Evolutionary conservation across 768 basidiomycete species (phyloP), one percentile per base, ranked within the genome.

Genomic region (Pholiota molesta): DNA sequence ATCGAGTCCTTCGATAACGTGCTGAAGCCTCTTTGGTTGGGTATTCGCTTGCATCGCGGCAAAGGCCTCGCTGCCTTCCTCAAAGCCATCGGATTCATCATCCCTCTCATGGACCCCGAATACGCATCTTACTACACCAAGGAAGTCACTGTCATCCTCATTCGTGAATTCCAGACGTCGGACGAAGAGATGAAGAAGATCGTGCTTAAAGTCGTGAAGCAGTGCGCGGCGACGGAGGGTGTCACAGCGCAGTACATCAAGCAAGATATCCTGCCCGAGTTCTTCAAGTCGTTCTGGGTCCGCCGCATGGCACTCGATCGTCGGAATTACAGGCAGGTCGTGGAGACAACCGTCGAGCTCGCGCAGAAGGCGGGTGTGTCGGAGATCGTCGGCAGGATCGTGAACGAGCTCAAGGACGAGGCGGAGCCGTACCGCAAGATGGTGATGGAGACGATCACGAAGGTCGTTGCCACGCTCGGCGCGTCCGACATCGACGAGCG

Each of bases 181-280:
- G 97, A 99, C 73, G 97, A 99, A 75, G 97, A 99, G 81, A 99
- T 99, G 97, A 97, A 99, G 86, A 97, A 99, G 83, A 99, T 99
- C 66, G 97, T 99, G 5, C 78, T 99, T 55, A 99, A 99, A 75
- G 97, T 99, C 60, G 96, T 99, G 69, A 97, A 99, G 77, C 97
- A 99, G 74, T 99, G 97, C 71, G 94, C 97, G 33, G 94, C 95
- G 9, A 99, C 97, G 1, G 97, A 99, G 73, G 97, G 97, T 78
- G 97, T 99, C 39, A 95, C 95, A 0, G 88, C 97, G 2, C 84
- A 87, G 42, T 99, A 98, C 75, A 97, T 99, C 73, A 97, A 95
- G 71, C 90, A 96, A 68, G 97, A 99, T 71, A 98, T 99, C 59
- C 83, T 99, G 6, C 97, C 97, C 23, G 97, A 99, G 77, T 99